phyloP scores from a whole-genome alignment of 305 asterid genomes.

The Solanum hybrid region DNA sequence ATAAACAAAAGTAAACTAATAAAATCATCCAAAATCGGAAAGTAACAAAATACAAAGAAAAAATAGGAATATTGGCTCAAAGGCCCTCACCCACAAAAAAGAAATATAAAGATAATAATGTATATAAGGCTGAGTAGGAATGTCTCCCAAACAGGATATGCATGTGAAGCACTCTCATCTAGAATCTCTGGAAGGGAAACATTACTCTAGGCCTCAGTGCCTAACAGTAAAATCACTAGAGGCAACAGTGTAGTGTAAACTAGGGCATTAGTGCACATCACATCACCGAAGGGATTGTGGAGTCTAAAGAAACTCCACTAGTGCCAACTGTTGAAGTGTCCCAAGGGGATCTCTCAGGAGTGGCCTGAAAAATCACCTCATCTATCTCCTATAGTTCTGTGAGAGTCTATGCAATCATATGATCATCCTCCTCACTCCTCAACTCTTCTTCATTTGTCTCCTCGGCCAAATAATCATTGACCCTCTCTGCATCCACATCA shows the following conservation, averaged over 20 bases:
- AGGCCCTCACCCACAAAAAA: not conserved
- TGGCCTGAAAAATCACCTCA: not conserved
- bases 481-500: not conserved
- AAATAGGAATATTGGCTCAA: not conserved
- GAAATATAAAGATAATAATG: no score
- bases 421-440: not conserved
- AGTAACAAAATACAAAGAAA: not conserved
- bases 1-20: not conserved
- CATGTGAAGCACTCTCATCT: not conserved
- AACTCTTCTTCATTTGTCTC: not conserved
- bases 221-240: not conserved
- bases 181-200: not conserved
- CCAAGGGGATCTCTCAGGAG: not conserved
- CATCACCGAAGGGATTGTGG: not conserved
- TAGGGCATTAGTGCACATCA: not conserved
- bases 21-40: not conserved
- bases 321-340: not conserved
- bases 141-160: not conserved
- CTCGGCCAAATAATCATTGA: not conserved
- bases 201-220: not conserved
- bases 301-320: not conserved
- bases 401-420: not conserved
- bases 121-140: not conserved
- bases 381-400: fast-evolving
- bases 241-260: not conserved